Conservation (phyloP, 148 eudicot genomes). For the Persicaria tinctoria region DNA sequence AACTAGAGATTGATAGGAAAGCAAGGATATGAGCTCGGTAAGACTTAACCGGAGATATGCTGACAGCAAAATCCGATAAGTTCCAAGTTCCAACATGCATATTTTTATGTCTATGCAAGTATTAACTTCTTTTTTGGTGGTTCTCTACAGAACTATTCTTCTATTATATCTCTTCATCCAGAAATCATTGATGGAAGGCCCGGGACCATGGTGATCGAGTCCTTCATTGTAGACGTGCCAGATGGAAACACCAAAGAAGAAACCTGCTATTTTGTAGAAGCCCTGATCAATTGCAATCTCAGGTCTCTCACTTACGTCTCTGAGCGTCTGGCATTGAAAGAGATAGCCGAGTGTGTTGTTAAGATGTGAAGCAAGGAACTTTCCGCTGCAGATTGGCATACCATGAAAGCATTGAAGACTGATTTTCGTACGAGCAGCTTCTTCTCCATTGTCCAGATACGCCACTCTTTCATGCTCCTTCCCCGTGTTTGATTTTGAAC, state of each 20-base stretch:
- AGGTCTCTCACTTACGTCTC: constrained; percentile 60
- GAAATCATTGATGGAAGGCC: constrained; percentile 57
- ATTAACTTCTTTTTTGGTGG: not conserved
- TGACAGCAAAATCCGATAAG: too few relatives aligned
- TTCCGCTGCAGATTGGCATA: constrained; percentile 12
- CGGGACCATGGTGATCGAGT: constrained; percentile 63
- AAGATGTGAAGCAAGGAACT: constrained; percentile 18
- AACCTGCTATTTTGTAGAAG: constrained; percentile 61
- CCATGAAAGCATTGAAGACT: constrained; percentile 11
- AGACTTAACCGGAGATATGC: too few relatives aligned
- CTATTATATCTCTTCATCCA: constrained; percentile 58
- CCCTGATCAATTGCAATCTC: constrained; percentile 65
- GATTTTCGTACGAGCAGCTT: not conserved
- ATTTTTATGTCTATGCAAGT: too few relatives aligned
- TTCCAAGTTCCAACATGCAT: too few relatives aligned
- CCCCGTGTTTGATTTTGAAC: not conserved
- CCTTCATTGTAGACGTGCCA: constrained; percentile 57
- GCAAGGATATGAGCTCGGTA: too few relatives aligned
- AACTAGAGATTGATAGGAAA: too few relatives aligned
- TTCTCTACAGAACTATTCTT: constrained; percentile 50
- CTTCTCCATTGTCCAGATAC: constrained; percentile 1
- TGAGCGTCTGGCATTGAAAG: constrained; percentile 52
- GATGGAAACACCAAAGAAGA: constrained; percentile 71
- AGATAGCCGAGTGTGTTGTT: constrained; percentile 41
- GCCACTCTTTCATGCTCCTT: not conserved